These are phyloP conservation scores for Borealophlyctis nickersoniae DNA, from an alignment of 192 early-diverging fungal genomes.

Conservation along the genomic window DNA sequence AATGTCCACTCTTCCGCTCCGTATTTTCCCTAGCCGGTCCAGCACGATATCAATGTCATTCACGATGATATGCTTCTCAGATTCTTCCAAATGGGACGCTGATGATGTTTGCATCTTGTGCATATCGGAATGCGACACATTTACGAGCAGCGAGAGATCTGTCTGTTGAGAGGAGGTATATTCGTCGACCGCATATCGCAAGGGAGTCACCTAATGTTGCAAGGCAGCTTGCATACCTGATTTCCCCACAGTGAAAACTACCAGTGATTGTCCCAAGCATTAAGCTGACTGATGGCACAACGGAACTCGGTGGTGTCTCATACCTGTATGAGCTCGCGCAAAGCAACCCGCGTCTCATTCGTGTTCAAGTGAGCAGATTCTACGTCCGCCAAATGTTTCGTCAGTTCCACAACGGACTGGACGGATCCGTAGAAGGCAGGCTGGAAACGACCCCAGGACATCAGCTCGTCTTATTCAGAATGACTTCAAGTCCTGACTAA, in stretches of 20 bases:
- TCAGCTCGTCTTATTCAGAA: constrained; percentile 1
- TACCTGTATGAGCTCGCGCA: constrained; percentile 24
- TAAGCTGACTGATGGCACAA: too few relatives aligned
- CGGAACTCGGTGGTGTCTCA: too few relatives aligned
- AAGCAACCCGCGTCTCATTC: constrained; percentile 1
- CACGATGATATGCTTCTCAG: constrained; percentile 60
- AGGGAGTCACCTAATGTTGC: neutral
- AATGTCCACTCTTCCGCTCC: constrained; percentile 69
- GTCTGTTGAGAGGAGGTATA: constrained; percentile 24
- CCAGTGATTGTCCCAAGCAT: constrained; percentile 17
- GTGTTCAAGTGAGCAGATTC: neutral
- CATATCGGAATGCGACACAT: constrained; percentile 64
- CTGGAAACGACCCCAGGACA: neutral
- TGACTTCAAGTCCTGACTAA: neutral
- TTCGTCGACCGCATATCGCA: neutral
- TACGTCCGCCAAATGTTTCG: constrained; percentile 48
- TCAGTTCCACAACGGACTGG: constrained; percentile 56
- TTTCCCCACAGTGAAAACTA: constrained; percentile 88
- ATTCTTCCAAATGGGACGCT: constrained; percentile 39
- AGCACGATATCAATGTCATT: constrained; percentile 71
- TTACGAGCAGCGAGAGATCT: constrained; percentile 75
- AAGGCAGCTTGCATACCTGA: constrained; percentile 38
- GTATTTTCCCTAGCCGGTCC: constrained; percentile 44
- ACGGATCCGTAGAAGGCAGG: constrained; percentile 22
- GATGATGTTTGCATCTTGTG: constrained; percentile 64